These are phyloP conservation scores for Anthracocystis panici-leucophaei DNA, from an alignment of 1,284 basidiomycete genomes.

Conservation along the genomic window DNA sequence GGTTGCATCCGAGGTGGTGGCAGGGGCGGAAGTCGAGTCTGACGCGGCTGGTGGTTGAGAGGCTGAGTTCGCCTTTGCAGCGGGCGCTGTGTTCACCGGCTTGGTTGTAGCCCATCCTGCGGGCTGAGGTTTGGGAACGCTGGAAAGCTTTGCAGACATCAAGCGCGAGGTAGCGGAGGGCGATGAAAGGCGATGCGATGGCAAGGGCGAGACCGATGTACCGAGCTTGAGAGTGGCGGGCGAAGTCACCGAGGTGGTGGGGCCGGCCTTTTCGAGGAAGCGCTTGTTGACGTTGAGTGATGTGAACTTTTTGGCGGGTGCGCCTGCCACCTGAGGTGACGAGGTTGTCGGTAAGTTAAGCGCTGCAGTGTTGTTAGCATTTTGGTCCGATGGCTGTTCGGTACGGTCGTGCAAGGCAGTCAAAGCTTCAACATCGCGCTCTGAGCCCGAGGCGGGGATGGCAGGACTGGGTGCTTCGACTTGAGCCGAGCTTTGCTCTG, in stretches of 20 bases:
- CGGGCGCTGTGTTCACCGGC: slow-evolving; percentile 12
- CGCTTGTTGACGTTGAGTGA: slow-evolving; percentile 67
- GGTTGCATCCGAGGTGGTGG: slow-evolving; percentile 8
- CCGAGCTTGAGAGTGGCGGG: slow-evolving; percentile 41
- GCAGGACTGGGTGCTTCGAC: slow-evolving; percentile 5
- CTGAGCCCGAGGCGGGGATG: slow-evolving; percentile 27
- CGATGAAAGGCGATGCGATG: slow-evolving; percentile 42
- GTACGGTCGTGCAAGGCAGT: slow-evolving; percentile 25
- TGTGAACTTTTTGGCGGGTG: slow-evolving; percentile 60
- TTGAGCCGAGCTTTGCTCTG: neutral
- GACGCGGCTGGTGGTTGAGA: slow-evolving; percentile 13
- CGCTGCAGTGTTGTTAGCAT: slow-evolving; percentile 4
- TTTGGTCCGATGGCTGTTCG: slow-evolving; percentile 7
- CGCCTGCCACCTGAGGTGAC: slow-evolving; percentile 21
- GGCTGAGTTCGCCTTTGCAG: slow-evolving; percentile 22
- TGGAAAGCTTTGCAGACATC: slow-evolving; percentile 53
- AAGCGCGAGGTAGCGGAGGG: slow-evolving; percentile 40
- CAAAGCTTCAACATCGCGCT: slow-evolving; percentile 44
- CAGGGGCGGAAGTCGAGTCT: slow-evolving; percentile 5
- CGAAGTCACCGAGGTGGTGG: slow-evolving; percentile 27
- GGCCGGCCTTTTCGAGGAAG: slow-evolving; percentile 65
- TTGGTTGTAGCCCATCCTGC: slow-evolving; percentile 53
- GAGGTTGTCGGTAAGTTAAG: slow-evolving; percentile 12
- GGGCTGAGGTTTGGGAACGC: slow-evolving; percentile 50
- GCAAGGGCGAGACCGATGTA: slow-evolving; percentile 34